These are phyloP conservation scores for Alternaria dauci DNA, from an alignment of 2,329 filamentous ascomycete species.

Conservation along the genomic window DNA sequence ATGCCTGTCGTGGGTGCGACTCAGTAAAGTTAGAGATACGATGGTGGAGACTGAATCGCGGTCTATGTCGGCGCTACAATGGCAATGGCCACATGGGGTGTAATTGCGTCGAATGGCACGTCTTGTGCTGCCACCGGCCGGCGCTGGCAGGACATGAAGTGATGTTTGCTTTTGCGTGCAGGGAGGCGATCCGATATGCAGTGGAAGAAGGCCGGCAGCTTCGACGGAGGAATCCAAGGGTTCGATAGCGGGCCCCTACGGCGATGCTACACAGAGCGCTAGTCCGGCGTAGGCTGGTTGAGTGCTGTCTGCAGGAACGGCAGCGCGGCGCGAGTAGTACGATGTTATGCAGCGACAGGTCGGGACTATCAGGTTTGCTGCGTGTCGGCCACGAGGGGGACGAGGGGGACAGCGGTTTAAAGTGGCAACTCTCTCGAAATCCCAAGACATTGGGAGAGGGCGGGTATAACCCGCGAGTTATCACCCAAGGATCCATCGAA, in stretches of 20 bases:
- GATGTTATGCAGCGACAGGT: conserved; percentile 10
- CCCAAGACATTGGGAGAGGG: conserved; percentile 6
- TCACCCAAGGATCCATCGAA: conserved; percentile 20
- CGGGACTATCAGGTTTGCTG: conserved; percentile 1
- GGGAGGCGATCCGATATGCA: conserved; percentile 17
- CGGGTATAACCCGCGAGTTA: conserved; percentile 14
- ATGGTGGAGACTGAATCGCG: conserved; percentile 37
- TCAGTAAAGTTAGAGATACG: conserved; percentile 32
- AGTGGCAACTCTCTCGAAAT: conserved; percentile 4
- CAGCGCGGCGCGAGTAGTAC: conserved; percentile 12
- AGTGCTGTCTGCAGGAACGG: conserved; percentile 20
- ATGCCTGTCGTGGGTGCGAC: conserved; percentile 34
- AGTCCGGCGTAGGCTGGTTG: conserved; percentile 18
- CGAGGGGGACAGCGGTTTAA: not conserved
- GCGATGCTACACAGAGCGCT: conserved; percentile 19
- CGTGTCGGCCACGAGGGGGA: not conserved
- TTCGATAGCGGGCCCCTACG: conserved; percentile 26
- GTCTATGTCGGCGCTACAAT: conserved; percentile 16
- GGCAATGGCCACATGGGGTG: conserved; percentile 15
- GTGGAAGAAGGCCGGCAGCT: conserved; percentile 18
- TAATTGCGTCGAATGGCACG: conserved; percentile 20
- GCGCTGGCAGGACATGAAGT: conserved; percentile 19
- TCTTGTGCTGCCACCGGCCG: conserved; percentile 20
- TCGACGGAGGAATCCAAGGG: conserved; percentile 20
- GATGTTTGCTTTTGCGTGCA: conserved; percentile 11